These are phyloP conservation scores for Brassica nigra DNA, from an alignment of 345 rosid genomes.

Conservation along the genomic window DNA sequence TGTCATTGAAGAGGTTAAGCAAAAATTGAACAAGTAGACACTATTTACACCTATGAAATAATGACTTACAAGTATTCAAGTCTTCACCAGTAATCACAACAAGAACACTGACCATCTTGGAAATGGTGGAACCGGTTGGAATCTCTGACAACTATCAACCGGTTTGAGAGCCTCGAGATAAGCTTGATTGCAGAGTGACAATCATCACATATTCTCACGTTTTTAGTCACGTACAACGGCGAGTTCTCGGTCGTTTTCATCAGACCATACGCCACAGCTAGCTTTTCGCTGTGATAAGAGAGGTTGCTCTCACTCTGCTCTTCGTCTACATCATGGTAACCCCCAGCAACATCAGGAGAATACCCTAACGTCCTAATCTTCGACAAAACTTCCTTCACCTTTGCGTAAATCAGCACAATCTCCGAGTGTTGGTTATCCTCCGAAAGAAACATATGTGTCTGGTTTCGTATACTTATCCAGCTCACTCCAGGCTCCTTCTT, in stretches of 20 bases:
- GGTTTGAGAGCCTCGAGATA: conserved; percentile 59
- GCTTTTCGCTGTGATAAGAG: conserved; percentile 78
- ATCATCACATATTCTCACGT: conserved; percentile 80
- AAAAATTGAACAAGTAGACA: not conserved
- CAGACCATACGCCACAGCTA: conserved; percentile 80
- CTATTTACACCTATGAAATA: conserved; percentile 4
- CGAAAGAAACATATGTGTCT: conserved; percentile 64
- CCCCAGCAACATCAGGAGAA: conserved; percentile 59
- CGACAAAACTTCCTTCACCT: conserved; percentile 59
- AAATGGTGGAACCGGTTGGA: conserved; percentile 82
- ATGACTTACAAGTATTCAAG: not conserved
- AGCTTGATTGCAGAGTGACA: conserved; percentile 83
- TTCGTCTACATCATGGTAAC: conserved; percentile 73
- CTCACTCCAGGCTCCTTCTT: conserved; percentile 95
- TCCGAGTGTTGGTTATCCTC: conserved; percentile 71
- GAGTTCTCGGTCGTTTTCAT: conserved; percentile 63
- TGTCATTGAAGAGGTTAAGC: not conserved
- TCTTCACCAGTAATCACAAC: conserved; percentile 53
- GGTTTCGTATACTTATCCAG: conserved; percentile 68
- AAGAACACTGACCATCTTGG: conserved; percentile 67
- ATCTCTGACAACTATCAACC: conserved; percentile 74
- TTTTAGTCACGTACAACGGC: conserved; percentile 65
- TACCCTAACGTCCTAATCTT: conserved; percentile 75
- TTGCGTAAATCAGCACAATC: conserved; percentile 50
- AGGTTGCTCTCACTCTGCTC: conserved; percentile 78